phyloP scores from a whole-genome alignment of 345 rosid genomes.

The Trapa bicornis region DNA sequence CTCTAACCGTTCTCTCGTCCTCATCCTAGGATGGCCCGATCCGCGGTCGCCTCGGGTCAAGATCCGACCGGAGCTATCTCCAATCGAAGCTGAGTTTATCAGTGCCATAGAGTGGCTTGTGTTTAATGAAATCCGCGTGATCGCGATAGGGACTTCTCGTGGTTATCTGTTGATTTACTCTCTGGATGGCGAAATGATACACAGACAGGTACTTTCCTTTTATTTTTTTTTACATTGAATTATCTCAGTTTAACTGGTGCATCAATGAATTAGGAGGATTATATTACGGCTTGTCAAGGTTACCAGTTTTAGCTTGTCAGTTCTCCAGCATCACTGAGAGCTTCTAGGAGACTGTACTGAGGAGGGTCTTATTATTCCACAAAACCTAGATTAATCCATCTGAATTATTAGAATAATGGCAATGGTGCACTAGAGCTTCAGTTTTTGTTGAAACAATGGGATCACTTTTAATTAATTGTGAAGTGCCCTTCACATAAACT shows the following conservation, averaged over 20 bases:
- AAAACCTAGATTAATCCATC: background rate
- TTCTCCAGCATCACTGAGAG: background rate
- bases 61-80: constrained; percentile 82
- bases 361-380: background rate
- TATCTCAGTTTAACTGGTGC: background rate
- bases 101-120: constrained; percentile 78
- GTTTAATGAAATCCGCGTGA: constrained; percentile 55
- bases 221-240: background rate
- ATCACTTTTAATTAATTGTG: background rate
- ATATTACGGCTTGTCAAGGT: background rate
- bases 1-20: constrained; percentile 41
- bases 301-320: background rate
- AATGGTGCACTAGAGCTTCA: background rate
- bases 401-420: background rate
- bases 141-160: constrained; percentile 69
- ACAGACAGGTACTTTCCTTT: constrained; percentile 44
- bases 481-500: background rate
- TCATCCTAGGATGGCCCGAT: constrained; percentile 64
- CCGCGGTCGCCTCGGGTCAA: constrained; percentile 44
- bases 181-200: constrained; percentile 54
- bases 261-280: background rate
- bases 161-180: constrained; percentile 70
- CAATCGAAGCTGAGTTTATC: constrained; percentile 59
- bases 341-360: background rate
- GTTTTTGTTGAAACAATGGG: background rate